Conservation (phyloP, 2,329 filamentous ascomycete species). For the Elsinoe batatas region DNA sequence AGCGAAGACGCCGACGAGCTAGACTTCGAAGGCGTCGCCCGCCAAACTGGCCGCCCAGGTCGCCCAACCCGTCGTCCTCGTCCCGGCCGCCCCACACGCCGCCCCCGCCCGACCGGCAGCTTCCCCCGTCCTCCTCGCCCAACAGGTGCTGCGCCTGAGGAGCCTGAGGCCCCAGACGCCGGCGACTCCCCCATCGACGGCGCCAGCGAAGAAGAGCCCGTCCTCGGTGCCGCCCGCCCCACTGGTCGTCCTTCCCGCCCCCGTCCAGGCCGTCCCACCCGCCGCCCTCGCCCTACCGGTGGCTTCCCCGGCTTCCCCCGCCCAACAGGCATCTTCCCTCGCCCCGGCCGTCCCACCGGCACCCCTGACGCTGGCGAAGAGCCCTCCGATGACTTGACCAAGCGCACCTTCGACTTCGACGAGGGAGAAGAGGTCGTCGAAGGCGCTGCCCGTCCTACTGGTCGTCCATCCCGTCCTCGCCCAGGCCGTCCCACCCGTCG, state of each 20-base stretch:
- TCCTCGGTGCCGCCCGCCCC: not conserved
- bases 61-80: not conserved
- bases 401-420: not conserved
- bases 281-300: not conserved
- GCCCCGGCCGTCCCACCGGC: not conserved
- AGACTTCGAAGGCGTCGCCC: not conserved
- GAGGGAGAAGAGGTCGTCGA: not conserved
- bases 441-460: not conserved
- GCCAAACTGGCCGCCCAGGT: conserved; percentile 4
- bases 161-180: not conserved
- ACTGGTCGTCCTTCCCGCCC: not conserved
- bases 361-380: not conserved
- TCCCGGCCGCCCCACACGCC: not conserved
- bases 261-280: not conserved
- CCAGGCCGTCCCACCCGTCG: not conserved
- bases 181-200: not conserved
- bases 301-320: not conserved
- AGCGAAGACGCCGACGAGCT: not conserved
- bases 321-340: not conserved
- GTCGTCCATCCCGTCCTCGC: not conserved
- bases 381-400: not conserved
- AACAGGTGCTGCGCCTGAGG: not conserved
- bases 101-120: not conserved
- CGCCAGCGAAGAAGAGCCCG: not conserved
- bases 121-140: not conserved